Base-by-base conservation (phyloP, 1,139 yeast species). In the Candida buenavistaensis region DNA sequence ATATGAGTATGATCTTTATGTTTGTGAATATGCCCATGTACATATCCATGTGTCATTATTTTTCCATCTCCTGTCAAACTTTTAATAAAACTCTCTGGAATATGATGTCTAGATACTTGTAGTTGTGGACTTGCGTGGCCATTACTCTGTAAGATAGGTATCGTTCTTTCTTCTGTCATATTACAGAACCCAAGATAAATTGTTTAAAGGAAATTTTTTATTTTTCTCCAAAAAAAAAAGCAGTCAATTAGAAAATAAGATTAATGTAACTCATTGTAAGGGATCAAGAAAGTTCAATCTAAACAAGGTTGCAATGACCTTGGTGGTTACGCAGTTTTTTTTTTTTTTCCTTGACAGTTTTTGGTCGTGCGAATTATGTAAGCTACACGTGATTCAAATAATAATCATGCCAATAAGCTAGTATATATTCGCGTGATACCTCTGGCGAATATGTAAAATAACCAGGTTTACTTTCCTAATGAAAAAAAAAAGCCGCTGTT, bases 1-100 rank as follows among this genome's bases (percentile, higher is more conserved):
- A 80, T 78, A 45, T 79, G 82, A 6, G 84, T 78, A 49, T 80
- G 78, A 47, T 78, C 77, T 41, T 71, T 67, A 50, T 78, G 82
- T 48, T 74, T 77, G 54, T 80, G 86, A 22, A 80, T 78, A 49
- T 80, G 86, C 1, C 86, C 86, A 55, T 80, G 86, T 12, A 80
- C 81, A 30, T 75, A 68, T 11, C 84, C 83, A 44, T 75, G 76
- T 12, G 70, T 62, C 19, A 44, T 25, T 6, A 41, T 23, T n/a
- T 28, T 32, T 11, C 32, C 32, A 23, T 40, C 38, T n/a, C 28
- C 15, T 17, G 22, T 11, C 9, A 31, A 29, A 11, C 27, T 33
- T 9, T 29, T 34, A 14, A 34, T 14, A 3, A 25, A 12, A 6
- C 28, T 6, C 8, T 24, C 20, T 4, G 36, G 35, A 16, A 26